Evolutionary conservation across 176 grass and related monocot genomes (phyloP), one percentile per base, ranked within the genome.

Genomic region (Dactylis glomerata): DNA sequence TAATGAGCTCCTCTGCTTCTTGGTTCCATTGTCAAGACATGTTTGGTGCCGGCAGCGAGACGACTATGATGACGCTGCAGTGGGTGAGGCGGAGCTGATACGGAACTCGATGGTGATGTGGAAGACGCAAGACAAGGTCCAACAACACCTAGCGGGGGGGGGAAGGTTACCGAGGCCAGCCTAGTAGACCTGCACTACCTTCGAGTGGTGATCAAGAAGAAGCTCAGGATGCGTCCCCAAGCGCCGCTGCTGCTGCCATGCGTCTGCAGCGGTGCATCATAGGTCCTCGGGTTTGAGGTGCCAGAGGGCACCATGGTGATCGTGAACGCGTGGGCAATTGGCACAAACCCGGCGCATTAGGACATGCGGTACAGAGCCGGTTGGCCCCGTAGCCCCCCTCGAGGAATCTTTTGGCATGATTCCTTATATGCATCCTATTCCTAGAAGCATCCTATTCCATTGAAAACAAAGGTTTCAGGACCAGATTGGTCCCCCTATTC

Each of bases 301-400:
- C 88, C 88, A 0, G 54, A 30, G 22, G 86, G 83, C 2, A 20
- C 44, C 0, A 86, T 16, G 73, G 86, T 91, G 76, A 0, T 91
- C 17, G 85, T 93, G 44, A 93, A 91, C 45, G 73, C 73, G 75
- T 93, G 92, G 92, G 88, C 88, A 9, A 79, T 93, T 41, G 57
- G 82, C 27, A 24, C 68, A 51, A 82, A 93, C 59, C 24, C 81
- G 3, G 24, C 34, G 57, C 7, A 52, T 19, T 52, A 81, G 83
- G 69, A 59, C 33, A n/a, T n/a, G n/a, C n/a, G n/a, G n/a, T n/a
- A n/a, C n/a, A n/a, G n/a, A n/a, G n/a, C n/a, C n/a, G n/a, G n/a
- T n/a, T n/a, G n/a, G n/a, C n/a, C n/a, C n/a, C n/a, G n/a, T n/a
- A n/a, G n/a, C n/a, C n/a, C n/a, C n/a, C n/a, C n/a, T n/a, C n/a